Evolutionary conservation across 208 protist species (phyloP).

Genomic region (Trypanosomatidae sp.): DNA sequence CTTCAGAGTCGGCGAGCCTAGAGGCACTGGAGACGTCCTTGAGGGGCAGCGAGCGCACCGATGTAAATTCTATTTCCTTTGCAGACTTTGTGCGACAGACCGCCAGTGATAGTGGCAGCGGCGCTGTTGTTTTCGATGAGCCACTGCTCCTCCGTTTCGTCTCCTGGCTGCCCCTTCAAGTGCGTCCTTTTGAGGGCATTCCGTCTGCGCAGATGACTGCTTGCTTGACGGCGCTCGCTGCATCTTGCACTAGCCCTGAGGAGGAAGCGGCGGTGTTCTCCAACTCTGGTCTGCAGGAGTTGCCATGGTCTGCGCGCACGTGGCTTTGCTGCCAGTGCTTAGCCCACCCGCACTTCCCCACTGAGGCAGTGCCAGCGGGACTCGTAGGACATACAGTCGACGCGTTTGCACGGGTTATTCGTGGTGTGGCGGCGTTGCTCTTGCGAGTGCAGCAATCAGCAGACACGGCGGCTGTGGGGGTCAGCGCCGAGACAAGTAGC

Average conservation of each 20-base stretch:
- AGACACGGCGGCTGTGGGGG: slow-evolving; percentile 3
- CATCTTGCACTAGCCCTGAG: neutral
- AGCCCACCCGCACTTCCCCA: slow-evolving; percentile 53
- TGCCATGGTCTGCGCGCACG: slow-evolving; percentile 24
- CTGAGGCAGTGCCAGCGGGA: slow-evolving; percentile 39
- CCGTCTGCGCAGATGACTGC: slow-evolving; percentile 10
- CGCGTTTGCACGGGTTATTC: slow-evolving; percentile 41
- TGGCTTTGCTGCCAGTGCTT: slow-evolving; percentile 52
- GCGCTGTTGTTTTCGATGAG: neutral
- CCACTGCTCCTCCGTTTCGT: slow-evolving; percentile 25
- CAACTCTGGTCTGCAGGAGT: neutral
- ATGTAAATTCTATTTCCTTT: neutral
- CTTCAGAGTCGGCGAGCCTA: neutral
- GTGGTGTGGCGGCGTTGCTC: slow-evolving; percentile 28
- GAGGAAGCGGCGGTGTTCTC: neutral
- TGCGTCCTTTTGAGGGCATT: slow-evolving; percentile 45
- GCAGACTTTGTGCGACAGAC: slow-evolving; percentile 12
- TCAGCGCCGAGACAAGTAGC: neutral
- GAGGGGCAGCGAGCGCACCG: neutral
- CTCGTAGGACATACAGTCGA: slow-evolving; percentile 45
- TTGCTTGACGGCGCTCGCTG: slow-evolving; percentile 31
- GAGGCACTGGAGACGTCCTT: neutral
- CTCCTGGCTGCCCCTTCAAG: slow-evolving; percentile 32
- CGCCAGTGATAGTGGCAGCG: neutral
- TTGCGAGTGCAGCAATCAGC: slow-evolving; percentile 8